Base-by-base conservation (phyloP, 495 filamentous ascomycete species). In the Zalerion maritima region DNA sequence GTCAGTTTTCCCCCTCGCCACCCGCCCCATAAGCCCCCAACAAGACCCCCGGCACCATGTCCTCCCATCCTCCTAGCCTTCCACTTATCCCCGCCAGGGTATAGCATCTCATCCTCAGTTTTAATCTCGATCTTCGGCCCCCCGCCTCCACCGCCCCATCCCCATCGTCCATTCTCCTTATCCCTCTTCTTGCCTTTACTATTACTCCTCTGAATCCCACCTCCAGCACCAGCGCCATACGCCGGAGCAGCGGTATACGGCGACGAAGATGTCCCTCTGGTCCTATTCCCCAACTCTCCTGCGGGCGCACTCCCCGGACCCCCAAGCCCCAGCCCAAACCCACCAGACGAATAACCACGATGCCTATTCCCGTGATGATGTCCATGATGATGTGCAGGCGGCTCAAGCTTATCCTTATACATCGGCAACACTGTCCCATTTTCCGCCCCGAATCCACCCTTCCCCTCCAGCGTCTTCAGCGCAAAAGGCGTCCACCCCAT, bases 351-450 rank as follows among this genome's bases (percentile, higher is more conserved):
- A 21, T 16, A 19, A 30, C 26, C 6, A 29, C 15, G 45, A 45
- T 4, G 37, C 41, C 0, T 49, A 33, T 2, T 42, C 43, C 5
- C 48, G 37, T 21, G 47, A 41, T 6, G 15, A 24, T 4, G 40
- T 30, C 7, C 22, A 27, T 5, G 31, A 24, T 2, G 35, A 28
- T 18, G 39, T 34, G 9, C 43, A 31, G 9, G 34, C 34, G 2
- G 27, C 14, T 66, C 60, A 1, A 50, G 26, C 29, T 66, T 66
- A 16, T 55, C 54, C 34, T 62, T 64, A 40, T 52, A 64, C 4
- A 58, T 43, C 11, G 60, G 60, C 6, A 64, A 40, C 4, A 60
- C 15, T 2, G 41, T 14, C 5, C 15, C 14, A 10, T 22, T 17
- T 13, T 21, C 10, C 13, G 14, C 8, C 8, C 9, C 8, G 31